phyloP scores from a whole-genome alignment of 1,284 basidiomycete genomes.

The Schizopora paradoxa region DNA sequence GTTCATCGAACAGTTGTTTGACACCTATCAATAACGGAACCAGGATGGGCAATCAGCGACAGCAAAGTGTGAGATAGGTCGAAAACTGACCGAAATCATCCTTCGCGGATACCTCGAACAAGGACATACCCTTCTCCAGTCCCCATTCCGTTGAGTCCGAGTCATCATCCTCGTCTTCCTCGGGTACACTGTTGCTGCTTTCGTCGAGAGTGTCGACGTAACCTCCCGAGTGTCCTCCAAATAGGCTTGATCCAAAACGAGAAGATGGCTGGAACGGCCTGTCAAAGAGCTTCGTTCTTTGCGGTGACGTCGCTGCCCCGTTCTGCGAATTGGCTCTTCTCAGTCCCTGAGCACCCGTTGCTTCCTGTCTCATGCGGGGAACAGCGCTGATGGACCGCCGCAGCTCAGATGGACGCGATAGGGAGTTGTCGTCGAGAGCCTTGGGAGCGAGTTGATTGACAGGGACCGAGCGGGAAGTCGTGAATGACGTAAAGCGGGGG shows the following conservation, averaged over 20 bases:
- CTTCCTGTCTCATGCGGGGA: conserved; percentile 9
- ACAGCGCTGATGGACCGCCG: conserved; percentile 35
- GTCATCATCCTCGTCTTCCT: conserved; percentile 45
- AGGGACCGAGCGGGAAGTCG: conserved; percentile 60
- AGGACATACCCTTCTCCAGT: conserved; percentile 71
- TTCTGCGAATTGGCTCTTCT: conserved; percentile 16
- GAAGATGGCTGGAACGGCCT: conserved; percentile 29
- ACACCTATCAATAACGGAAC: conserved; percentile 48
- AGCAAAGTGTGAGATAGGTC: background rate
- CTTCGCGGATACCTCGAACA: conserved; percentile 83
- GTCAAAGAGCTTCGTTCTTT: conserved; percentile 12
- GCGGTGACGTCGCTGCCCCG: conserved; percentile 6
- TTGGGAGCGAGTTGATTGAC: conserved; percentile 33
- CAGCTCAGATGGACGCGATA: conserved; percentile 42
- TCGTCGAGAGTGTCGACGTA: conserved; percentile 54
- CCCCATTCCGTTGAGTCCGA: conserved; percentile 70
- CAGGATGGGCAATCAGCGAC: conserved; percentile 3
- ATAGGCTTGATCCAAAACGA: conserved; percentile 46
- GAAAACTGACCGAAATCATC: conserved; percentile 63
- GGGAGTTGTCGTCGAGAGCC: conserved; percentile 38
- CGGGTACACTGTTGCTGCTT: conserved; percentile 59
- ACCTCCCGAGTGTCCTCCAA: conserved; percentile 41
- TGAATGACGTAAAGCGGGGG: conserved; percentile 80
- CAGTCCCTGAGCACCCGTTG: conserved; percentile 5
- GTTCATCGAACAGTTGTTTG: conserved; percentile 64